Evolutionary conservation across 2,329 filamentous ascomycete genomes (phyloP).

Genomic region (Aspergillus aculeatus): DNA sequence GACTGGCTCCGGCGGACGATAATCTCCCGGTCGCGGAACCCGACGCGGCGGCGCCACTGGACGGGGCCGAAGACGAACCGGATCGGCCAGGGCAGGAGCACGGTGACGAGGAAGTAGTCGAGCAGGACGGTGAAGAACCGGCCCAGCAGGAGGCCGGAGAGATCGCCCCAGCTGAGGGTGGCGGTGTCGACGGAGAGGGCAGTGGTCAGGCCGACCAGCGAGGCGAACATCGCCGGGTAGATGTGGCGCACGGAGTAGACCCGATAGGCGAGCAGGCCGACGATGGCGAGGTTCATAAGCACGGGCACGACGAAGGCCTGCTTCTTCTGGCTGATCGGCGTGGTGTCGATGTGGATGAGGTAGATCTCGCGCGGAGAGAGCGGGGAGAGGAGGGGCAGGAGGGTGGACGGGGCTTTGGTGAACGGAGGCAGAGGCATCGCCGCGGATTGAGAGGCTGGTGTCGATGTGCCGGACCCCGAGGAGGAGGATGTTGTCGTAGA

Average conservation of each 20-base stretch:
- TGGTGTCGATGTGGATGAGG: conserved; percentile 77
- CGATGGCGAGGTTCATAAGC: conserved; percentile 69
- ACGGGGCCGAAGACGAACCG: conserved; percentile 69
- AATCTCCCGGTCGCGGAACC: conserved; percentile 77
- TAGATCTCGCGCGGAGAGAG: conserved; percentile 73
- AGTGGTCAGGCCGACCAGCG: conserved; percentile 65
- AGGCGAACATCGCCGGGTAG: conserved; percentile 67
- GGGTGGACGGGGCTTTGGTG: conserved; percentile 60
- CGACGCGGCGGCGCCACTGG: conserved; percentile 69
- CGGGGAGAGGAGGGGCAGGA: conserved; percentile 64
- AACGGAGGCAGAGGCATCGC: conserved; percentile 63
- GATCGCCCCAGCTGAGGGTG: conserved; percentile 56
- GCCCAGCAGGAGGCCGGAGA: conserved; percentile 57
- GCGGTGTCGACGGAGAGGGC: conserved; percentile 63
- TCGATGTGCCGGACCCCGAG: conserved; percentile 30
- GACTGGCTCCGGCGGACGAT: conserved; percentile 72
- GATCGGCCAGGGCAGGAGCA: conserved; percentile 71
- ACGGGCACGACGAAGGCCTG: conserved; percentile 80
- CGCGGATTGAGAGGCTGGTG: conserved; percentile 28
- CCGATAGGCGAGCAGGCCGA: conserved; percentile 64
- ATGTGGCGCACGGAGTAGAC: conserved; percentile 67
- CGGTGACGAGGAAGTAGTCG: conserved; percentile 68
- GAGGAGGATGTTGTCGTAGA: conserved; percentile 23
- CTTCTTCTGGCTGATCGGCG: conserved; percentile 69
- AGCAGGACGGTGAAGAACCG: conserved; percentile 67